Conservation (phyloP, 805 yeast genomes). For the Geotrichum ghanense region DNA sequence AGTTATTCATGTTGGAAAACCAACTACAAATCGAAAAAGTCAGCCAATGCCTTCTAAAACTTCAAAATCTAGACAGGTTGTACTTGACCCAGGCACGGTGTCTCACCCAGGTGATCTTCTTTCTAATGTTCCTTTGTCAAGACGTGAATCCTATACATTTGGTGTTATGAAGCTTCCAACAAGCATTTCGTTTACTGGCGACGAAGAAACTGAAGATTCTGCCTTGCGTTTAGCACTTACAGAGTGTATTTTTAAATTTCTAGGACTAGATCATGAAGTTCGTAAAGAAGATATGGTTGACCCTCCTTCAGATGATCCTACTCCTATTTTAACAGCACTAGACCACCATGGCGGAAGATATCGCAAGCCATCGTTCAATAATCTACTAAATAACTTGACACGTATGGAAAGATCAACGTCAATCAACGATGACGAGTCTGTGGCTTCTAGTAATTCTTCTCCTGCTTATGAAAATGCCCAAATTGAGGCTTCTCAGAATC, state of each 20-base stretch:
- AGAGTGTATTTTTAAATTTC: constrained; percentile 54
- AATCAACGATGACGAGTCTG: constrained; percentile 33
- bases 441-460: constrained; percentile 6
- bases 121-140: constrained; percentile 56
- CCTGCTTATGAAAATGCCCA: constrained; percentile 1
- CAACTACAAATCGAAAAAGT: neutral
- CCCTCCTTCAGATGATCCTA: neutral
- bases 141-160: constrained; percentile 9
- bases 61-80: constrained; percentile 14
- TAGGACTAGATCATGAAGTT: constrained; percentile 45
- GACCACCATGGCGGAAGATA: constrained; percentile 5
- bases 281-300: constrained; percentile 2
- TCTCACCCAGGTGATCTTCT: constrained; percentile 78
- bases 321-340: constrained; percentile 8
- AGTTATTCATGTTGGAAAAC: neutral
- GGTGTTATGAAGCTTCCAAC: constrained; percentile 17
- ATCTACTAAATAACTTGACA: constrained; percentile 28
- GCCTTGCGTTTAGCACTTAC: constrained; percentile 52
- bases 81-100: constrained; percentile 22
- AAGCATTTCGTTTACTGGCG: constrained; percentile 37
- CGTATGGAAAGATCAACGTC: constrained; percentile 27
- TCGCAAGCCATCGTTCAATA: constrained; percentile 14
- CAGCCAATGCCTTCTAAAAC: neutral
- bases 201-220: constrained; percentile 63
- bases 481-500: constrained; percentile 31